Evolutionary conservation across 2,329 filamentous ascomycete species (phyloP).

Genomic region (Ophiostoma australiae): DNA sequence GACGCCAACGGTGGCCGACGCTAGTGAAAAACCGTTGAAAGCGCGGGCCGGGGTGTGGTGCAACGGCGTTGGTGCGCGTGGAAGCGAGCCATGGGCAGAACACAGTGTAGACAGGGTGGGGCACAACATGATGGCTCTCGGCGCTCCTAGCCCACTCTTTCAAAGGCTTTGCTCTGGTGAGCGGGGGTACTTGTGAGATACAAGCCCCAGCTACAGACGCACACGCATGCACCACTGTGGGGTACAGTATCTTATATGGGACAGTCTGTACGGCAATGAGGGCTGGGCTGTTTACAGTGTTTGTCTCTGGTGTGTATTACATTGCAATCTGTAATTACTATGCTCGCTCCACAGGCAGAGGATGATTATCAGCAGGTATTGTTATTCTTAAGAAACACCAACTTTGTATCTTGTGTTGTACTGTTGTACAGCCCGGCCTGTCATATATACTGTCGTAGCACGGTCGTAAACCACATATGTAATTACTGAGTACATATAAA

Average conservation of each 20-base stretch:
- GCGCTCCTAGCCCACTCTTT: neutral
- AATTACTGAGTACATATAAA: too few relatives aligned
- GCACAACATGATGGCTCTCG: constrained; percentile 6
- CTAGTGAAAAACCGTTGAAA: constrained; percentile 28
- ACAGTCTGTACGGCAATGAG: neutral
- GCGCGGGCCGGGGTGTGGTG: constrained; percentile 23
- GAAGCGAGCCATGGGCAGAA: constrained; percentile 18
- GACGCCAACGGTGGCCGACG: constrained; percentile 15
- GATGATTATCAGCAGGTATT: neutral
- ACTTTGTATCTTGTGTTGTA: neutral
- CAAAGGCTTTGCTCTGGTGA: neutral
- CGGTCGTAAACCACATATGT: too few relatives aligned
- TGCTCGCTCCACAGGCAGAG: neutral
- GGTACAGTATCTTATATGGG: neutral
- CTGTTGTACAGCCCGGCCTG: neutral
- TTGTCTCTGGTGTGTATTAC: neutral
- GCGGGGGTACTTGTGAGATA: neutral
- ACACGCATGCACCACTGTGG: neutral
- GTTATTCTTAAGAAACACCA: too few relatives aligned
- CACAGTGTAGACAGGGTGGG: neutral
- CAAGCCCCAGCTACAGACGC: constrained; percentile 7
- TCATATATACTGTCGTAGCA: too few relatives aligned
- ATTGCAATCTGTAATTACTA: too few relatives aligned
- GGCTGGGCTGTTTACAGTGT: neutral
- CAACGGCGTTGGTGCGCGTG: constrained; percentile 18